Conservation (phyloP, 2,329 filamentous ascomycete species). For the Podosphaera fusca region DNA sequence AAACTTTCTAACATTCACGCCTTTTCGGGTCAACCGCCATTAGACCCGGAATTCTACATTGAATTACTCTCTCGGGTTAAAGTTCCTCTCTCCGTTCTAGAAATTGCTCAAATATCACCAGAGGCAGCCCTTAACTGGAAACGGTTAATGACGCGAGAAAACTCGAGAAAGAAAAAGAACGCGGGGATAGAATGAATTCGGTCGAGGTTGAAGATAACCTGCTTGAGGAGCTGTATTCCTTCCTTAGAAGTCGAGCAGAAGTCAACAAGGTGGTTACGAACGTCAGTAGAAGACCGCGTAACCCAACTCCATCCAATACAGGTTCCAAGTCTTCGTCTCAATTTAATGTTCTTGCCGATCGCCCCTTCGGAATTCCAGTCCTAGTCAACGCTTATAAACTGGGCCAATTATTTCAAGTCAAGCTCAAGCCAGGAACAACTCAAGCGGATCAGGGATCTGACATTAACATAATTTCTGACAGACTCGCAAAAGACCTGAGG, state of each 20-base stretch:
- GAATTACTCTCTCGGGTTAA: background rate
- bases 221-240: no score
- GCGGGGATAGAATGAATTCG: background rate
- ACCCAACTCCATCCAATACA: no score
- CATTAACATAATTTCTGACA: background rate
- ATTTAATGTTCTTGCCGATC: background rate
- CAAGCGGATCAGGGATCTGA: background rate
- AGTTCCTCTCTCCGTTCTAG: background rate
- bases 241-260: no score
- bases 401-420: background rate
- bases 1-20: background rate
- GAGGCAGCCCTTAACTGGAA: no score
- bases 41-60: no score
- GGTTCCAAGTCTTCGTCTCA: no score
- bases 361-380: background rate
- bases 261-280: no score
- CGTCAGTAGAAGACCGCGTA: no score
- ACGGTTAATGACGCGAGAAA: no score
- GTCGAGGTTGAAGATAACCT: no score
- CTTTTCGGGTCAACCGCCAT: background rate
- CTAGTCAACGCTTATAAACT: background rate
- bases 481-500: background rate
- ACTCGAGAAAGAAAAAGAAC: no score
- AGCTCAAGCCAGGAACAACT: background rate
- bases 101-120: background rate